Conservation (phyloP, 352 stramenopile species). For the Pythium scleroteichum region DNA sequence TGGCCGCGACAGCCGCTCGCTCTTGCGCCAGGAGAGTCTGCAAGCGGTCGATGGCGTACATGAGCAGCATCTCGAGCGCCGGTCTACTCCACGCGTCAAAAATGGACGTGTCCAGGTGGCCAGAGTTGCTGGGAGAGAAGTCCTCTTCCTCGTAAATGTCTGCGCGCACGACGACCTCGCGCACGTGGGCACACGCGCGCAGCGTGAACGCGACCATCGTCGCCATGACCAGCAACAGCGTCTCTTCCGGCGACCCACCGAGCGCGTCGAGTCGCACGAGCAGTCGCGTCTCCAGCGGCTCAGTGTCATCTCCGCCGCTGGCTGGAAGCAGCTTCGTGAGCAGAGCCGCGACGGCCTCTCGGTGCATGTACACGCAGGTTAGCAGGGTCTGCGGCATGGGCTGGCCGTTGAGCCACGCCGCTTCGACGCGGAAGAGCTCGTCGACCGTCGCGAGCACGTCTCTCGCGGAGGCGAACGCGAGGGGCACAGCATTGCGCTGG, state of each 20-base stretch:
- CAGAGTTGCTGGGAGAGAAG: conserved; percentile 72
- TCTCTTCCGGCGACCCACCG: conserved; percentile 36
- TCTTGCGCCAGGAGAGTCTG: conserved; percentile 44
- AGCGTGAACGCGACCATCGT: conserved; percentile 65
- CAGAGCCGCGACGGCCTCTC: conserved; percentile 71
- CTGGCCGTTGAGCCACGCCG: conserved; percentile 83
- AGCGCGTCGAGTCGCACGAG: conserved; percentile 23
- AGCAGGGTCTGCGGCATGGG: conserved; percentile 88
- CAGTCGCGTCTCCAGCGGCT: conserved; percentile 36
- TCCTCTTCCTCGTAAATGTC: conserved; percentile 98
- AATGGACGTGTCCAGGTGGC: conserved; percentile 56
- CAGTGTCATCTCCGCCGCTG: neutral
- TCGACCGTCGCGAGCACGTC: conserved; percentile 80
- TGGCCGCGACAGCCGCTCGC: conserved; percentile 27
- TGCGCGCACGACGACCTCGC: conserved; percentile 83
- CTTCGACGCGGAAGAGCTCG: conserved; percentile 71
- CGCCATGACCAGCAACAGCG: conserved; percentile 74
- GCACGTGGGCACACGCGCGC: conserved; percentile 77
- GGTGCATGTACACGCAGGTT: conserved; percentile 89
- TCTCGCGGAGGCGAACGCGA: conserved; percentile 63
- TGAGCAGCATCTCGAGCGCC: conserved; percentile 41
- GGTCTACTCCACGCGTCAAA: conserved; percentile 44
- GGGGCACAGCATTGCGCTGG: conserved; percentile 34
- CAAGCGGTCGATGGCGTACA: conserved; percentile 49
- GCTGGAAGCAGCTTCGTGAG: conserved; percentile 37